Evolutionary conservation across 768 basidiomycete genomes (phyloP).

Genomic region (Sporobolomyces phaffii): DNA sequence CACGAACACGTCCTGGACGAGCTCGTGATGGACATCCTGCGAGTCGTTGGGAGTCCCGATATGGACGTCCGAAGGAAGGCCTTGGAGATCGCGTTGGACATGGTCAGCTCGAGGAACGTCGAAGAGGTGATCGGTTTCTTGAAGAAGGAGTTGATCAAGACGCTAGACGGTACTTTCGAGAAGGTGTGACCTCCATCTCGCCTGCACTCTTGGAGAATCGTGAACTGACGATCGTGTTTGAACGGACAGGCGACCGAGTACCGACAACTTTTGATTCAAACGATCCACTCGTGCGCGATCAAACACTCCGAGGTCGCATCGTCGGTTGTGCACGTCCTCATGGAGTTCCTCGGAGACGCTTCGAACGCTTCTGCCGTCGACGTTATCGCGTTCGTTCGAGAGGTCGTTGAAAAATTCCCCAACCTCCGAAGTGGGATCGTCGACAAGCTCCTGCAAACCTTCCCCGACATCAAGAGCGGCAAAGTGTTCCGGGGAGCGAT

Average conservation of each 20-base stretch:
- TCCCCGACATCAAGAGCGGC: conserved; percentile 83
- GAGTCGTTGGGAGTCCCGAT: conserved; percentile 72
- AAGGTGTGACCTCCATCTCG: conserved; percentile 56
- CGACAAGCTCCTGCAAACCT: conserved; percentile 72
- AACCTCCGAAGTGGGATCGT: conserved; percentile 71
- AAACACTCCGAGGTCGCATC: conserved; percentile 95
- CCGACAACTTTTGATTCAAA: conserved; percentile 90
- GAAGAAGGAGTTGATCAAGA: conserved; percentile 94
- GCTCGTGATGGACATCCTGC: conserved; percentile 91
- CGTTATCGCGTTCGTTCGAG: conserved; percentile 81
- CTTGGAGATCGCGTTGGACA: conserved; percentile 76
- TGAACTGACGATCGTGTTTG: not conserved
- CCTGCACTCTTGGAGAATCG: not conserved
- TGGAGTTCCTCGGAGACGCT: conserved; percentile 86
- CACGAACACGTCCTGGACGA: conserved; percentile 80
- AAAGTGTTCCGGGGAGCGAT: conserved; percentile 94
- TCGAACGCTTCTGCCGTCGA: conserved; percentile 95
- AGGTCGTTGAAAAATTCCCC: conserved; percentile 97
- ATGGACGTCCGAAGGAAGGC: conserved; percentile 95
- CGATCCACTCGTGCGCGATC: conserved; percentile 92
- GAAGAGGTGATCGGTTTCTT: conserved; percentile 94
- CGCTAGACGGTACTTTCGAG: conserved; percentile 75
- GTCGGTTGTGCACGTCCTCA: conserved; percentile 71
- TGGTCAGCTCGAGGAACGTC: conserved; percentile 89
- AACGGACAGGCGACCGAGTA: conserved; percentile 95